Conservation (phyloP, 306 rosid species). For the Cucumis hystrix region DNA sequence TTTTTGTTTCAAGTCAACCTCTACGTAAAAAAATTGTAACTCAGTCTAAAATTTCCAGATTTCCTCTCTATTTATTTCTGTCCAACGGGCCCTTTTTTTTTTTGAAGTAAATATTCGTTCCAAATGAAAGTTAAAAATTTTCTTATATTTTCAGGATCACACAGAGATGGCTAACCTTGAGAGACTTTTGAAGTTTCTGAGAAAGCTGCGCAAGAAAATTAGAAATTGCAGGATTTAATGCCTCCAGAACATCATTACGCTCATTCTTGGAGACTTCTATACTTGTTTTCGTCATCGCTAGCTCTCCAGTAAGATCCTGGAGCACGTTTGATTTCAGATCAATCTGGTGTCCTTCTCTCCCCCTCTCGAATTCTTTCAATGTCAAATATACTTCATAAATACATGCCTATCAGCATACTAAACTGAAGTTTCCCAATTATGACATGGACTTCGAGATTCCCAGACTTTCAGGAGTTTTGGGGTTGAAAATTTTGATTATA, state of each 20-base stretch:
- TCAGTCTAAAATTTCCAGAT: background rate
- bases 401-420: background rate
- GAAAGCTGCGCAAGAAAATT: slow-evolving; percentile 56
- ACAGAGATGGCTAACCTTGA: slow-evolving; percentile 37
- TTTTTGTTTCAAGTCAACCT: background rate
- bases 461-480: background rate
- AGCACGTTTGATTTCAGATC: background rate
- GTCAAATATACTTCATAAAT: background rate
- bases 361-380: background rate
- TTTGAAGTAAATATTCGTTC: background rate
- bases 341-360: background rate
- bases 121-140: background rate
- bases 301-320: slow-evolving; percentile 40
- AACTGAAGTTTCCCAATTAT: background rate
- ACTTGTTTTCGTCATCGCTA: slow-evolving; percentile 25
- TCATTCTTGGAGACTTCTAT: slow-evolving; percentile 24
- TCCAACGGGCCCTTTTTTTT: background rate
- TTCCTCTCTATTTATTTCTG: background rate
- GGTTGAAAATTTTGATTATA: background rate
- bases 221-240: slow-evolving; percentile 34
- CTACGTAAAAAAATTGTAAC: background rate
- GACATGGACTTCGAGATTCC: background rate
- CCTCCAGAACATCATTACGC: slow-evolving; percentile 24
- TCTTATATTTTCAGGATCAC: no score
- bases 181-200: slow-evolving; percentile 43